phyloP scores from a whole-genome alignment of 2,329 filamentous ascomycete species.

The Helicocarpus griseus region DNA sequence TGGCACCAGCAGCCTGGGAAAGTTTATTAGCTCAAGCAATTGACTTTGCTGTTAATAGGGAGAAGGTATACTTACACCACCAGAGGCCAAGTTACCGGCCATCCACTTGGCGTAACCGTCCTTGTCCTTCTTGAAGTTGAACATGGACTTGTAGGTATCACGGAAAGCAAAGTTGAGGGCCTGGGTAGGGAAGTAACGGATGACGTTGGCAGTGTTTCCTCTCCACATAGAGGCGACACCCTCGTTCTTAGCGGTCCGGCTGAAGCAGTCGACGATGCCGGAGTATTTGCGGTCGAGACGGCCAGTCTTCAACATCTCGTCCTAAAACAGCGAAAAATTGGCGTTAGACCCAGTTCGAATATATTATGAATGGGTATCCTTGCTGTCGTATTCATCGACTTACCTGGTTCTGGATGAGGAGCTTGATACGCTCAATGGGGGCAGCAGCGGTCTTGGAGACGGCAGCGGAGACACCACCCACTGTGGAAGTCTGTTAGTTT shows the following conservation, averaged over 20 bases:
- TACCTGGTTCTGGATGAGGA: slow-evolving; percentile 99
- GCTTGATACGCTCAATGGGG: slow-evolving; percentile 99
- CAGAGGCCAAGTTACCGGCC: slow-evolving; percentile 98
- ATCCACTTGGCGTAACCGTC: slow-evolving; percentile 99
- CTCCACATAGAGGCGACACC: slow-evolving; percentile 94
- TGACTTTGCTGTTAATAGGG: background rate
- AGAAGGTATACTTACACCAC: slow-evolving; percentile 69
- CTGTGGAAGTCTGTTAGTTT: slow-evolving; percentile 47
- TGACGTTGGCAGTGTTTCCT: slow-evolving; percentile 99
- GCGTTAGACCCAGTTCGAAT: background rate
- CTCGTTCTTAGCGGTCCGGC: slow-evolving; percentile 78
- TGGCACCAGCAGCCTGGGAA: slow-evolving; percentile 83
- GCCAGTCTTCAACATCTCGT: slow-evolving; percentile 99
- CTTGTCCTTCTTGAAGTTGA: slow-evolving; percentile 99
- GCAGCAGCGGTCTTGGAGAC: slow-evolving; percentile 99
- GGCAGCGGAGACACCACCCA: slow-evolving; percentile 99
- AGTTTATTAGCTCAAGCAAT: slow-evolving; percentile 1
- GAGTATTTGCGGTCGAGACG: slow-evolving; percentile 96
- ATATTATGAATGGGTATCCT: too few relatives aligned
- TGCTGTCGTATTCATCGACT: slow-evolving; percentile 37
- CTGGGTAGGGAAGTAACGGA: slow-evolving; percentile 99
- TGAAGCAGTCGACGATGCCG: slow-evolving; percentile 93
- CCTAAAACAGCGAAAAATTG: slow-evolving; percentile 46
- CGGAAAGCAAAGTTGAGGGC: slow-evolving; percentile 99
- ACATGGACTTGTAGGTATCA: slow-evolving; percentile 99